Evolutionary conservation across 805 yeast species (phyloP).

Genomic region (Kluyveromyces siamensis): DNA sequence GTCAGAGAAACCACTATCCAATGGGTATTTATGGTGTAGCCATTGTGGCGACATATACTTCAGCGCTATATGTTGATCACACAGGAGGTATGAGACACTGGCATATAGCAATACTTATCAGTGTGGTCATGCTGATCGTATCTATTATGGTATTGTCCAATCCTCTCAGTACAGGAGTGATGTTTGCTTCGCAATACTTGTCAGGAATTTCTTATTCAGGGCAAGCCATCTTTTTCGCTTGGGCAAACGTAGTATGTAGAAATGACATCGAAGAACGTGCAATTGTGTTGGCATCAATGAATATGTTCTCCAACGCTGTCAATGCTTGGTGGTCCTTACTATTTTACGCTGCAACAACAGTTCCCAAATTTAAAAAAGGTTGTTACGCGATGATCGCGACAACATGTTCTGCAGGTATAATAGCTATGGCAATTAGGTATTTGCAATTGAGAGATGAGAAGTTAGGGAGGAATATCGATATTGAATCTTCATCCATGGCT

Average conservation of each 20-base stretch:
- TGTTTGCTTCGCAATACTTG: conserved; percentile 42
- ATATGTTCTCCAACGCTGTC: conserved; percentile 47
- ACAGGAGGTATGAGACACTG: conserved; percentile 36
- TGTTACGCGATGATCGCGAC: conserved; percentile 47
- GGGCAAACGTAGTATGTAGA: conserved; percentile 47
- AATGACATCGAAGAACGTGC: conserved; percentile 52
- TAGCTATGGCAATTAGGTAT: conserved; percentile 31
- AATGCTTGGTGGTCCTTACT: conserved; percentile 51
- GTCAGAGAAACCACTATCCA: conserved; percentile 39
- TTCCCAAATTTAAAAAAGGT: conserved; percentile 40
- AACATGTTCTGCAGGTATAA: conserved; percentile 29
- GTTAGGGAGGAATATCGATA: too few species aligned
- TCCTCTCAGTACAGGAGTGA: conserved; percentile 28
- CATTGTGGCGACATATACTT: conserved; percentile 32
- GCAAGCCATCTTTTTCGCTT: conserved; percentile 45
- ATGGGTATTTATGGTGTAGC: conserved; percentile 41
- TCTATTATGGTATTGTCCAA: conserved; percentile 33
- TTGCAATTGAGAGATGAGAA: conserved; percentile 31
- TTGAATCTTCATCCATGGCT: too few species aligned
- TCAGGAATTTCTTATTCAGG: conserved; percentile 44
- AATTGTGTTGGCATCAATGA: conserved; percentile 49
- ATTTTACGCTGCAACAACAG: conserved; percentile 40
- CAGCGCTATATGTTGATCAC: conserved; percentile 31
- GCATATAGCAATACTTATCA: conserved; percentile 37
- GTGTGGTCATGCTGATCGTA: conserved; percentile 31